These are phyloP conservation scores for Ottelia alismoides DNA, from an alignment of 106 monocot species.

Conservation along the genomic window DNA sequence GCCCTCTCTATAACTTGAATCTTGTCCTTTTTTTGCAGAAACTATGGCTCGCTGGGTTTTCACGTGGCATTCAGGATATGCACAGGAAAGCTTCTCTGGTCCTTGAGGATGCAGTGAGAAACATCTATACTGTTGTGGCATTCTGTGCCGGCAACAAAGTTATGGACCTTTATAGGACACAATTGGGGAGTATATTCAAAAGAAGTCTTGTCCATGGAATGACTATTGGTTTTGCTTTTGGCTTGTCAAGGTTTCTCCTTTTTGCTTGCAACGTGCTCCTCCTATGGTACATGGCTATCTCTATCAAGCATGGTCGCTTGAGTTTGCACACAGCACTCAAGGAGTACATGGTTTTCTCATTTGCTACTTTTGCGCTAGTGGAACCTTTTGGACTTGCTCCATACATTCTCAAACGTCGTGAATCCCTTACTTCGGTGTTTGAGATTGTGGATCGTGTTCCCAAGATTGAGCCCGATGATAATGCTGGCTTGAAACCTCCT, in stretches of 20 bases:
- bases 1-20: too few relatives aligned
- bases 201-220: constrained; percentile 76
- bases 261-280: constrained; percentile 95
- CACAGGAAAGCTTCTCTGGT: constrained; percentile 95
- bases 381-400: constrained; percentile 99
- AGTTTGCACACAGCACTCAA: constrained; percentile 53
- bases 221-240: constrained; percentile 88
- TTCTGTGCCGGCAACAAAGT: constrained; percentile 98
- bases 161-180: constrained; percentile 77
- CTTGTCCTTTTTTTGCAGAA: constrained; percentile 36
- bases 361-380: constrained; percentile 92
- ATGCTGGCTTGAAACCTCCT: constrained; percentile 76
- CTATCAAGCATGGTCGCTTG: constrained; percentile 38
- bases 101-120: constrained; percentile 98
- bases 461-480: constrained; percentile 91
- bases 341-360: constrained; percentile 93
- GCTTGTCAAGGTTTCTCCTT: constrained; percentile 91
- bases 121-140: constrained; percentile 95
- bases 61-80: constrained; percentile 98
- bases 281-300: constrained; percentile 81
- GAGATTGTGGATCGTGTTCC: constrained; percentile 94
- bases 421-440: constrained; percentile 79
- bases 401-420: constrained; percentile 78
- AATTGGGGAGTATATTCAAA: constrained; percentile 59
- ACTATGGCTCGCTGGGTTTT: constrained; percentile 98